Evolutionary conservation across 805 yeast genomes (phyloP).

Genomic region (Wickerhamomyces queroliae): DNA sequence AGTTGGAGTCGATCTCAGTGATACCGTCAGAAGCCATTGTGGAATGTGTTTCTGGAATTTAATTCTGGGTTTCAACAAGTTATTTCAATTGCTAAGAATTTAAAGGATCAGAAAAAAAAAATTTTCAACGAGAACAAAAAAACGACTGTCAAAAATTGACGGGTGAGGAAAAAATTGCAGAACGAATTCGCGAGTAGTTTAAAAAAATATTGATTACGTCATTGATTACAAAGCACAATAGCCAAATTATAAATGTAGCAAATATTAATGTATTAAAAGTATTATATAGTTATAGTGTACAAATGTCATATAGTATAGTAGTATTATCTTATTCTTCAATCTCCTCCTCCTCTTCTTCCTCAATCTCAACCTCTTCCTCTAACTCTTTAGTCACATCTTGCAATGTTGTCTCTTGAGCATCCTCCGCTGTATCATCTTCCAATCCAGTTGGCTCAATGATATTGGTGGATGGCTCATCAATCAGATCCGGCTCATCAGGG

Average conservation of each 20-base stretch:
- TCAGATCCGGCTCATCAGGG: background rate
- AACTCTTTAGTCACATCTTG: background rate
- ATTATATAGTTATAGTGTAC: no score
- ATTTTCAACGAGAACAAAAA: conserved; percentile 1
- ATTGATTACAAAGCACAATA: no score
- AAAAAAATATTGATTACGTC: no score
- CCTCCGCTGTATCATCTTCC: background rate
- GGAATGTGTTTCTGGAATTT: conserved; percentile 3
- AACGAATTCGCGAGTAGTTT: no score
- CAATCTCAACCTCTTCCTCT: background rate
- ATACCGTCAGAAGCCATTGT: conserved; percentile 54
- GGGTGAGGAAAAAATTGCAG: no score
- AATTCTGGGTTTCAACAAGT: no score
- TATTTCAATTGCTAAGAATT: no score
- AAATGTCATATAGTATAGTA: background rate
- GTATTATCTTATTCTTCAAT: no score
- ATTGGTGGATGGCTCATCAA: background rate
- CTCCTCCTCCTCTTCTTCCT: background rate
- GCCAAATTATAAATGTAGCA: no score
- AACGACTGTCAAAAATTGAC: no score
- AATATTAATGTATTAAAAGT: no score
- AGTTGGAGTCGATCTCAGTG: conserved; percentile 73
- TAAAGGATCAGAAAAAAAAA: background rate
- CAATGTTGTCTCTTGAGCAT: background rate
- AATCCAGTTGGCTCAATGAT: background rate